A percentile compares a stretch with the other conserved stretches of the same genome.
Conservation (phyloP, 768 basidiomycete genomes). For the Mycena epipterygia region DNA sequence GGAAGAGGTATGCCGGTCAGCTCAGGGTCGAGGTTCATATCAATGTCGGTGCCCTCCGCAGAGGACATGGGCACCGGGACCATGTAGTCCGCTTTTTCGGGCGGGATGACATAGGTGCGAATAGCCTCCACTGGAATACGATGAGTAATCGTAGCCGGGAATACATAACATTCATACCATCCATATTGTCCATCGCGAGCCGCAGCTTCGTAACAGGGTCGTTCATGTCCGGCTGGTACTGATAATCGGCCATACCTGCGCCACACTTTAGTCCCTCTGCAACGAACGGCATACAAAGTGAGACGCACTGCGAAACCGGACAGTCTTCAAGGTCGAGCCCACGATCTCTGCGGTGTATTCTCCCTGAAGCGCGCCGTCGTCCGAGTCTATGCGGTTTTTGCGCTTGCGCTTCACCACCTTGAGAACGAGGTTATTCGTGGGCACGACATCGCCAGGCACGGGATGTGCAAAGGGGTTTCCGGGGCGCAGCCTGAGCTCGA, state of each 20-base stretch:
- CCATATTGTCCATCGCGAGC: slow-evolving; percentile 81
- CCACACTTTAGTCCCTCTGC: background rate
- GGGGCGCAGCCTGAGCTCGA: slow-evolving; percentile 85
- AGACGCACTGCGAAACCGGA: slow-evolving; percentile 90
- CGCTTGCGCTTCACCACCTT: slow-evolving; percentile 83
- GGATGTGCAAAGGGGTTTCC: slow-evolving; percentile 87
- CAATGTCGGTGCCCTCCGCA: slow-evolving; percentile 39
- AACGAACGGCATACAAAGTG: background rate
- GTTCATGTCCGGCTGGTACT: slow-evolving; percentile 81
- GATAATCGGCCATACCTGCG: slow-evolving; percentile 94
- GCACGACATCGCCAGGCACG: slow-evolving; percentile 82
- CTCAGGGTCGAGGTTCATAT: slow-evolving; percentile 69
- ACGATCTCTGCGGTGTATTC: slow-evolving; percentile 82
- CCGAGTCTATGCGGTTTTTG: slow-evolving; percentile 38
- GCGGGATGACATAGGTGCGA: slow-evolving; percentile 75
- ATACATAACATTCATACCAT: slow-evolving; percentile 67
- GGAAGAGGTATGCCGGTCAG: slow-evolving; percentile 41
- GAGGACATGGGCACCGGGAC: slow-evolving; percentile 44
- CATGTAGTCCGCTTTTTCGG: slow-evolving; percentile 76
- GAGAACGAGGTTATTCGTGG: slow-evolving; percentile 85
- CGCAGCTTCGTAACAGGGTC: slow-evolving; percentile 82
- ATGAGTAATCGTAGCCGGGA: slow-evolving; percentile 6
- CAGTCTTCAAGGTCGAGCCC: slow-evolving; percentile 85
- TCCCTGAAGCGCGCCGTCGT: slow-evolving; percentile 58
- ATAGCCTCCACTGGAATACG: slow-evolving; percentile 75